Conservation (phyloP, 1,284 basidiomycete genomes). For the Psilocybe mexicana region DNA sequence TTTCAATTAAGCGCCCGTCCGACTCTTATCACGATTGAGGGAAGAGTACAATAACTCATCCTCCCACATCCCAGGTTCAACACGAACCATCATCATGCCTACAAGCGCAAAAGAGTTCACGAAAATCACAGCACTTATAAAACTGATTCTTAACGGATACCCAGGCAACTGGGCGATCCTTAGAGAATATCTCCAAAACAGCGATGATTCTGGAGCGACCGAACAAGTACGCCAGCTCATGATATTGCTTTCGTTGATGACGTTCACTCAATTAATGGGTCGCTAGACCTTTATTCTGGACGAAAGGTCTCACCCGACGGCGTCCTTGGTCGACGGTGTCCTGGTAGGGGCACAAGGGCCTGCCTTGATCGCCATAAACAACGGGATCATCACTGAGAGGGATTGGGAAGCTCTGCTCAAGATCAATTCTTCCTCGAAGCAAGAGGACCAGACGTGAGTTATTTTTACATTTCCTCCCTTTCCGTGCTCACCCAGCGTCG, state of each 20-base stretch:
- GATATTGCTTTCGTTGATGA: not conserved
- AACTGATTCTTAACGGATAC: slow-evolving; percentile 41
- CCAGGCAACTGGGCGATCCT: slow-evolving; percentile 43
- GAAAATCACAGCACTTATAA: slow-evolving; percentile 27
- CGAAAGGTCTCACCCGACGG: slow-evolving; percentile 28
- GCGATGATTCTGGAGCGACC: slow-evolving; percentile 43
- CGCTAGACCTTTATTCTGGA: slow-evolving; percentile 45
- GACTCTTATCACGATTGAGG: not conserved
- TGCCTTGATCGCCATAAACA: slow-evolving; percentile 46
- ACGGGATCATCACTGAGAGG: slow-evolving; percentile 36
- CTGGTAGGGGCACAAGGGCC: slow-evolving; percentile 41
- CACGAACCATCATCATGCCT: slow-evolving; percentile 10
- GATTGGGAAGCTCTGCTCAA: slow-evolving; percentile 47
- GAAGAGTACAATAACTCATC: not conserved
- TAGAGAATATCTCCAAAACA: slow-evolving; percentile 47
- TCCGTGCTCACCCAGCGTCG: not conserved
- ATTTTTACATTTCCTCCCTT: not conserved
- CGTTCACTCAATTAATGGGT: not conserved
- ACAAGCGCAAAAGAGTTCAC: slow-evolving; percentile 8
- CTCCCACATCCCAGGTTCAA: not conserved
- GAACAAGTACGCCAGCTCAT: slow-evolving; percentile 30
- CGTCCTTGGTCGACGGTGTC: slow-evolving; percentile 27
- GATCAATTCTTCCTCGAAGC: slow-evolving; percentile 48
- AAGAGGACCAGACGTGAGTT: slow-evolving; percentile 40
- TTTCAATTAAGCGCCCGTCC: not conserved